Evolutionary conservation across 2,329 filamentous ascomycete genomes (phyloP).

Genomic region (Chaetomium globosum): DNA sequence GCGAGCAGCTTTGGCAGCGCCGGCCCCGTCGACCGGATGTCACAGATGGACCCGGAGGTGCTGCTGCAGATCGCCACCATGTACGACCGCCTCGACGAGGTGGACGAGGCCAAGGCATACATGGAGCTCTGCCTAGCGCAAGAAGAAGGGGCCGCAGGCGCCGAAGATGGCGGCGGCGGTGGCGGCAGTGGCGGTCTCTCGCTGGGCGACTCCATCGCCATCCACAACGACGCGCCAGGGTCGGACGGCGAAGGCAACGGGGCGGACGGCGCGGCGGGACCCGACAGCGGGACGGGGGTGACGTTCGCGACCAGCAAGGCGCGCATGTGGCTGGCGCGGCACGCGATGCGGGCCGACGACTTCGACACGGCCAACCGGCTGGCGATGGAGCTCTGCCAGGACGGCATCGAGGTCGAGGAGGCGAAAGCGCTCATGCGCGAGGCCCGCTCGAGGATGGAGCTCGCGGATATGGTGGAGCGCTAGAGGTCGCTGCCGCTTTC

Average conservation of each 20-base stretch:
- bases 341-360: slow-evolving; percentile 75
- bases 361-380: slow-evolving; percentile 76
- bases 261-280: slow-evolving; percentile 37
- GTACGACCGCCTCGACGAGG: slow-evolving; percentile 78
- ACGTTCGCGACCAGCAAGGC: slow-evolving; percentile 91
- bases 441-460: slow-evolving; percentile 73
- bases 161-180: slow-evolving; percentile 40
- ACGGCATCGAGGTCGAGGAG: slow-evolving; percentile 95
- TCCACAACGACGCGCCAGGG: slow-evolving; percentile 58
- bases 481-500: slow-evolving; percentile 21
- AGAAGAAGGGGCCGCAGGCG: slow-evolving; percentile 68
- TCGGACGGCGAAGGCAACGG: slow-evolving; percentile 46
- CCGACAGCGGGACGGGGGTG: slow-evolving; percentile 69
- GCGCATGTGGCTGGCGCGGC: slow-evolving; percentile 87
- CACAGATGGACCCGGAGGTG: slow-evolving; percentile 83
- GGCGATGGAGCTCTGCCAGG: slow-evolving; percentile 89
- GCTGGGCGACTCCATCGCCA: slow-evolving; percentile 55
- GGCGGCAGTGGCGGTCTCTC: slow-evolving; percentile 44
- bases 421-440: slow-evolving; percentile 91
- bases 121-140: slow-evolving; percentile 96
- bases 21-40: slow-evolving; percentile 53
- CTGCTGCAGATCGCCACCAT: slow-evolving; percentile 86
- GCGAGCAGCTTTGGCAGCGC: slow-evolving; percentile 58
- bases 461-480: slow-evolving; percentile 23
- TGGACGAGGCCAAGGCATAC: slow-evolving; percentile 81